Evolutionary conservation across 805 yeast genomes (phyloP).

Genomic region (Candida sanyiensis): DNA sequence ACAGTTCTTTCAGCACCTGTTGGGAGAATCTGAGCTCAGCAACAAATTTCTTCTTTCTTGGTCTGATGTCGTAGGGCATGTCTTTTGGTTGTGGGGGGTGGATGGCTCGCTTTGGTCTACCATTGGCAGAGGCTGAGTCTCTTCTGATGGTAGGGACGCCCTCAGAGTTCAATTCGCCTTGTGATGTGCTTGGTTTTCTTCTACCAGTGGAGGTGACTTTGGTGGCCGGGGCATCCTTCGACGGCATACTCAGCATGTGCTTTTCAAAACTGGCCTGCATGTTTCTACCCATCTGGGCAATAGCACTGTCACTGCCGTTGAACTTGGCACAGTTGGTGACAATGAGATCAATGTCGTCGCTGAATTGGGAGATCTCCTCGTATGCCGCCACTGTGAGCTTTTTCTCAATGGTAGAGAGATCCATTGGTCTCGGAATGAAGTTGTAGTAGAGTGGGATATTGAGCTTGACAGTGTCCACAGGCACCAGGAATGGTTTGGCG

Average conservation of each 20-base stretch:
- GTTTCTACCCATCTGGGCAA: constrained; percentile 87
- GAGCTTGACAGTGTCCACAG: constrained; percentile 84
- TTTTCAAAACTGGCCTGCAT: constrained; percentile 90
- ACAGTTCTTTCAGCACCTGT: constrained; percentile 74
- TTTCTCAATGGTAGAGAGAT: constrained; percentile 81
- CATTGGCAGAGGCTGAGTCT: constrained; percentile 56
- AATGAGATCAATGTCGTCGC: constrained; percentile 77
- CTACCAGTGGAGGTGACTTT: constrained; percentile 14
- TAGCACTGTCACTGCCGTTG: constrained; percentile 78
- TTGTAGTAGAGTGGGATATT: constrained; percentile 90
- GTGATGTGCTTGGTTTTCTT: constrained; percentile 24
- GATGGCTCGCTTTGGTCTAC: constrained; percentile 90
- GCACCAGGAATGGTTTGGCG: constrained; percentile 82
- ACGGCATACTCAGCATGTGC: constrained; percentile 88
- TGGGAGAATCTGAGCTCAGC: constrained; percentile 85
- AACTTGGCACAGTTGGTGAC: constrained; percentile 76
- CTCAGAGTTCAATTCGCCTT: constrained; percentile 30
- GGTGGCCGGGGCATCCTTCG: constrained; percentile 37
- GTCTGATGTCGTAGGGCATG: constrained; percentile 84
- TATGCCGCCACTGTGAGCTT: constrained; percentile 70
- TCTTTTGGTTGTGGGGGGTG: constrained; percentile 97
- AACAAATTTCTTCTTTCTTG: constrained; percentile 86
- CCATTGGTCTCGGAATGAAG: constrained; percentile 85
- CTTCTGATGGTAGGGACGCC: constrained; percentile 66
- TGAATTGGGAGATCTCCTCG: constrained; percentile 59